phyloP scores from a whole-genome alignment of 805 yeast species.

The Candida railenensis region DNA sequence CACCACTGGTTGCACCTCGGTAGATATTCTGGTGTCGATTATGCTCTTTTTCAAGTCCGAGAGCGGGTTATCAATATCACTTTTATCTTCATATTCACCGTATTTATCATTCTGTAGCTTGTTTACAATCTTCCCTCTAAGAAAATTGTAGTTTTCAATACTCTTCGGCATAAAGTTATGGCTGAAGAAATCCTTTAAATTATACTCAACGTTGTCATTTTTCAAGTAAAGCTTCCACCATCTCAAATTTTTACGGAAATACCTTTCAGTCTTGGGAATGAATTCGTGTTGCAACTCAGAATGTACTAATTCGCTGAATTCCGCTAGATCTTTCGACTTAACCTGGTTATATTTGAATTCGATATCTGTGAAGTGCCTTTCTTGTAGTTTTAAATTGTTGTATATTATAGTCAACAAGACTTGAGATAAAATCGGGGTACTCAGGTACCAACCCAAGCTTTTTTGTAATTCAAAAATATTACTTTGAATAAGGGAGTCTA shows the following conservation, averaged over 20 bases:
- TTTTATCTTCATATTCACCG: conserved; percentile 14
- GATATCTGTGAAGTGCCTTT: conserved; percentile 13
- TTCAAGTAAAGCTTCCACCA: conserved; percentile 45
- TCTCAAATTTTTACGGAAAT: conserved; percentile 27
- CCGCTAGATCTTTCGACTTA: conserved; percentile 20
- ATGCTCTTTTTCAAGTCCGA: conserved; percentile 26
- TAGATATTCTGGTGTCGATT: conserved; percentile 23
- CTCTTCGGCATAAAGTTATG: conserved; percentile 36
- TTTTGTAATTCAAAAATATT: conserved; percentile 35
- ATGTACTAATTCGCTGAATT: conserved; percentile 31
- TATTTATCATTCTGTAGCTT: conserved; percentile 25
- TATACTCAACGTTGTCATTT: conserved; percentile 44
- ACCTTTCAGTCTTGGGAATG: conserved; percentile 28
- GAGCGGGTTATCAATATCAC: conserved; percentile 27
- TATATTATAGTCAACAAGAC: conserved; percentile 17
- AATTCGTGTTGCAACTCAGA: conserved; percentile 34
- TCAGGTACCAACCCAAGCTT: conserved; percentile 25
- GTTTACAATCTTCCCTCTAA: conserved; percentile 36
- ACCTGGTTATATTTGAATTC: conserved; percentile 18
- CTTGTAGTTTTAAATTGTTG: conserved; percentile 10
- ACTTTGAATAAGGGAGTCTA: conserved; percentile 29
- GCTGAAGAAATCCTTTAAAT: conserved; percentile 36
- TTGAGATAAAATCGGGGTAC: conserved; percentile 19
- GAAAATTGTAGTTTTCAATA: conserved; percentile 36
- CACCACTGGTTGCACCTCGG: conserved; percentile 39